Conservation (phyloP, 1,284 basidiomycete genomes). For the Termitomyces sp. region DNA sequence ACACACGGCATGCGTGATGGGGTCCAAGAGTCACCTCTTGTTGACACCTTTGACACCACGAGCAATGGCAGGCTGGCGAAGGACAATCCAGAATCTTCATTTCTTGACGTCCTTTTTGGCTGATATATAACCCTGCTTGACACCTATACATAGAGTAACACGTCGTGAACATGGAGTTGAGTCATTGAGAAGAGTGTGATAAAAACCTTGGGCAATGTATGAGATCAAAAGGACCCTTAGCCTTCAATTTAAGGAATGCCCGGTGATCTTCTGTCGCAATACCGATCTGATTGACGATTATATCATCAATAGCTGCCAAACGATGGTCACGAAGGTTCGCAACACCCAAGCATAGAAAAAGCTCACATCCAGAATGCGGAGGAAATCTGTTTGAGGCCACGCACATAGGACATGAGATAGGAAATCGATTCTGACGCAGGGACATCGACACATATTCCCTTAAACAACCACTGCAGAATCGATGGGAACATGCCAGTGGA, state of each 20-base stretch:
- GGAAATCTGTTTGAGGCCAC: conserved; percentile 24
- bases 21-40: conserved; percentile 36
- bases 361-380: conserved; percentile 23
- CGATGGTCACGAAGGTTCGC: background rate
- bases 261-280: conserved; percentile 42
- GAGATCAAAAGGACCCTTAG: conserved; percentile 47
- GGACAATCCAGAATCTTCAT: conserved; percentile 16
- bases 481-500: conserved; percentile 48
- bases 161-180: background rate
- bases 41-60: conserved; percentile 53
- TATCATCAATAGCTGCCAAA: conserved; percentile 17
- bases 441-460: conserved; percentile 39
- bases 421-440: conserved; percentile 50
- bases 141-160: conserved; percentile 22
- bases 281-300: conserved; percentile 34
- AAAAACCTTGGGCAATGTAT: conserved; percentile 48
- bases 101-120: conserved; percentile 42
- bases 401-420: conserved; percentile 59
- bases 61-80: conserved; percentile 34
- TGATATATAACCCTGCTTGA: conserved; percentile 25
- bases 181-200: background rate
- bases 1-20: conserved; percentile 47
- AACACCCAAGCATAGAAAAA: background rate
- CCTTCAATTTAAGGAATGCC: conserved; percentile 50
- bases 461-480: conserved; percentile 55